Evolutionary conservation across 202 grass and related monocot species (phyloP).

Genomic region (Panicum virgatum): DNA sequence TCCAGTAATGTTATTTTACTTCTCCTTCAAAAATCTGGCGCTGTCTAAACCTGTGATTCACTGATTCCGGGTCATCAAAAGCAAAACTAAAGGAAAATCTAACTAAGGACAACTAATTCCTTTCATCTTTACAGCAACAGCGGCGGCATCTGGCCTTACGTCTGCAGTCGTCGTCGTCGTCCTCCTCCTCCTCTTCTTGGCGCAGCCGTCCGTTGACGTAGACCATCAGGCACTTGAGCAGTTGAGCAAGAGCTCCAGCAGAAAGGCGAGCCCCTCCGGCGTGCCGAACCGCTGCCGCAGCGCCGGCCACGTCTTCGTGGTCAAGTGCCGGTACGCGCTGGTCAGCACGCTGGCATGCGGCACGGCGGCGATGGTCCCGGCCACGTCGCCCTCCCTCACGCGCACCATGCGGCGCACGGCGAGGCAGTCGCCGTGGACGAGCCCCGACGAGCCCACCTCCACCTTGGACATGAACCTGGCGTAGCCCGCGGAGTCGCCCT

Average conservation of each 20-base stretch:
- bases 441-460: neutral
- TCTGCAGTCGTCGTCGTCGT: too few species aligned
- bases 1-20: too few species aligned
- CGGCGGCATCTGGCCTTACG: too few species aligned
- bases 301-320: neutral
- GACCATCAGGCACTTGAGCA: too few species aligned
- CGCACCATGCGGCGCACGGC: neutral
- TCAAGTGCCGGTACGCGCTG: too few species aligned
- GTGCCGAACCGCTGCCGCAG: neutral
- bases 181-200: too few species aligned
- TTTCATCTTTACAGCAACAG: neutral
- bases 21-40: too few species aligned
- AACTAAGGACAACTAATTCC: neutral
- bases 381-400: neutral
- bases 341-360: too few species aligned
- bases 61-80: too few species aligned
- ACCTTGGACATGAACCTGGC: neutral
- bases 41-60: too few species aligned
- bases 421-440: neutral
- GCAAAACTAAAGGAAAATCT: neutral
- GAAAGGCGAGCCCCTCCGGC: neutral
- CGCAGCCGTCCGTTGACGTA: too few species aligned
- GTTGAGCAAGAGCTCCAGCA: neutral
- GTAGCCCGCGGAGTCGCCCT: neutral
- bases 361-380: too few species aligned